phyloP scores from a whole-genome alignment of 495 filamentous ascomycete genomes.

The Jackrogersella minutella region DNA sequence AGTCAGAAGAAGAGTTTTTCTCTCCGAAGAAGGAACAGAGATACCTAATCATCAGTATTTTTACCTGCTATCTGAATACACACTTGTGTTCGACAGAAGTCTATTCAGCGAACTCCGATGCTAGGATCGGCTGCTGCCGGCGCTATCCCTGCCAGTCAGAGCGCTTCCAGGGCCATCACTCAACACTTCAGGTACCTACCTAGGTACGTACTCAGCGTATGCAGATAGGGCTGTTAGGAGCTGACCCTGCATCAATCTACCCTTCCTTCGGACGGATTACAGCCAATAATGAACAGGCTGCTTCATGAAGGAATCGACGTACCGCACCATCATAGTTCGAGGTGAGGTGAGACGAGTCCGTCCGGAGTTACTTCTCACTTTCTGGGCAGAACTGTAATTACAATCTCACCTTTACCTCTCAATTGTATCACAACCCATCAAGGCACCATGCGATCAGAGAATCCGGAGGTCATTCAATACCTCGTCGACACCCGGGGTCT shows the following conservation, averaged over 20 bases:
- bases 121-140: slow-evolving; percentile 24
- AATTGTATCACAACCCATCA: neutral
- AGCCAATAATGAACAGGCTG: slow-evolving; percentile 15
- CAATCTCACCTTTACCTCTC: neutral
- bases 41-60: too few relatives aligned
- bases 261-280: slow-evolving; percentile 5
- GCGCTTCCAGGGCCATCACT: too few relatives aligned
- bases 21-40: too few relatives aligned
- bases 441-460: slow-evolving; percentile 36
- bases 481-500: slow-evolving; percentile 56
- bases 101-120: slow-evolving; percentile 27
- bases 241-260: slow-evolving; percentile 5
- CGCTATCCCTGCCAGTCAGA: neutral
- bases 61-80: too few relatives aligned
- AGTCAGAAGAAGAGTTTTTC: too few relatives aligned
- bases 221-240: neutral
- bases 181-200: too few relatives aligned
- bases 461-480: slow-evolving; percentile 52
- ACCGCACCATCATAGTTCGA: slow-evolving; percentile 1
- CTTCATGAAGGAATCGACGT: slow-evolving; percentile 27
- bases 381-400: neutral
- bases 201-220: too few relatives aligned
- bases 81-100: too few relatives aligned
- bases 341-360: slow-evolving; percentile 23
- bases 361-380: slow-evolving; percentile 19